Percentiles rank a stretch among this genome's conserved stretches.
Evolutionary conservation across 495 filamentous ascomycete genomes (phyloP).

Genomic region (Aspergillus haitiensis): DNA sequence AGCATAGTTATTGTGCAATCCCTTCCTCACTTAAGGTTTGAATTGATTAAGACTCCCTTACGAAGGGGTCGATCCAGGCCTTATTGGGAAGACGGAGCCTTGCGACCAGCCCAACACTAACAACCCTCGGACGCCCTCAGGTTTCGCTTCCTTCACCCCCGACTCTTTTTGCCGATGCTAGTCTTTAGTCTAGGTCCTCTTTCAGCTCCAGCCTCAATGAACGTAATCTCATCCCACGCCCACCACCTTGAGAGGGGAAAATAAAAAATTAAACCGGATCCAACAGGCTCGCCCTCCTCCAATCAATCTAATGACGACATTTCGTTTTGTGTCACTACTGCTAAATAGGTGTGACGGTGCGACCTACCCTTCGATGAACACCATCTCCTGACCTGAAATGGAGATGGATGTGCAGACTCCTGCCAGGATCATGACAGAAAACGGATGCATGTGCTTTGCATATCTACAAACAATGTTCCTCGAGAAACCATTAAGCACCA

Average conservation of each 20-base stretch:
- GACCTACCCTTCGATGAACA: not conserved
- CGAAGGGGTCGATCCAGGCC: conserved; percentile 22
- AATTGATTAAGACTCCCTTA: conserved; percentile 24
- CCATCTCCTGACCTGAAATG: not conserved
- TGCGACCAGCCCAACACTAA: conserved; percentile 12
- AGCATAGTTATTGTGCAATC: not conserved
- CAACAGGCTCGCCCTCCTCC: not conserved
- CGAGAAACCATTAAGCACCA: not conserved
- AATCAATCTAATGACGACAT: conserved; percentile 16
- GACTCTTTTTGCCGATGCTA: conserved; percentile 6
- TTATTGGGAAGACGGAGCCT: conserved; percentile 19
- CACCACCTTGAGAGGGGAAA: conserved; percentile 1
- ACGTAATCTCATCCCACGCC: conserved; percentile 1
- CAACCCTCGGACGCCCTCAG: conserved; percentile 11
- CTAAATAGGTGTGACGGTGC: not conserved
- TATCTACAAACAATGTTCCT: conserved; percentile 4
- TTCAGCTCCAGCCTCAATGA: conserved; percentile 20
- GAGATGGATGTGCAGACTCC: not conserved
- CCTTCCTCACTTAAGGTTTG: conserved; percentile 8
- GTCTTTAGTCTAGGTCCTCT: conserved; percentile 5
- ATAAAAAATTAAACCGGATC: no score
- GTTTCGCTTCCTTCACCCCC: conserved; percentile 9
- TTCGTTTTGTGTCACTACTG: conserved; percentile 9
- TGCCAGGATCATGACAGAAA: conserved; percentile 9
- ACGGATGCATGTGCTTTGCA: conserved; percentile 12